phyloP scores from a whole-genome alignment of 768 basidiomycete species.

The Pisolithus albus region DNA sequence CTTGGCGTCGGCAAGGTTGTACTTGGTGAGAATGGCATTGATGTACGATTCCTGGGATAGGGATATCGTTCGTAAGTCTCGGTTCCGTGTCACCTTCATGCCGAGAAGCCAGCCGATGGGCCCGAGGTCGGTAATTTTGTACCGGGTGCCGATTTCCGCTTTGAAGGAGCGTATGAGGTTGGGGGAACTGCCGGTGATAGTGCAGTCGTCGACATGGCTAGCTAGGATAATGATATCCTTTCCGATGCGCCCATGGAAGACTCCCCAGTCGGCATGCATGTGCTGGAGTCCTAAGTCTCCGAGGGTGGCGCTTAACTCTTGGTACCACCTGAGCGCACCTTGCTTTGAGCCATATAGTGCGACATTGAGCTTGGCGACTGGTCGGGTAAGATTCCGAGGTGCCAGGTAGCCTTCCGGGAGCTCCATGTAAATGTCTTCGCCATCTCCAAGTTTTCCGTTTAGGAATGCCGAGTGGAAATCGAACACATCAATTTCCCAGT shows the following conservation, averaged over 20 bases:
- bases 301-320: neutral
- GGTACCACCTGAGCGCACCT: neutral
- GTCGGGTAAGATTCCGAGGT: neutral
- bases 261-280: neutral
- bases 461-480: constrained; percentile 40
- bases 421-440: constrained; percentile 22
- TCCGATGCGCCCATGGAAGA: neutral
- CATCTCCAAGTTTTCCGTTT: constrained; percentile 29
- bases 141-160: neutral
- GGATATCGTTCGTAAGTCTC: too few relatives aligned
- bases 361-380: neutral
- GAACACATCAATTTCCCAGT: constrained; percentile 33
- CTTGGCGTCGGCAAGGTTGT: constrained; percentile 18
- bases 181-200: neutral
- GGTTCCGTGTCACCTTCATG: too few relatives aligned
- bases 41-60: too few relatives aligned
- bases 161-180: neutral
- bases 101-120: too few relatives aligned
- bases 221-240: neutral
- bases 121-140: neutral
- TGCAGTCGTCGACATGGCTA: constrained; percentile 1
- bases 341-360: neutral
- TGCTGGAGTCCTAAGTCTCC: neutral
- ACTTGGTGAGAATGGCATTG: constrained; percentile 25
- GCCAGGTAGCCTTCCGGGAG: neutral